Base-by-base conservation (phyloP, 768 basidiomycete species). In the Fibroporia radiculosa region DNA sequence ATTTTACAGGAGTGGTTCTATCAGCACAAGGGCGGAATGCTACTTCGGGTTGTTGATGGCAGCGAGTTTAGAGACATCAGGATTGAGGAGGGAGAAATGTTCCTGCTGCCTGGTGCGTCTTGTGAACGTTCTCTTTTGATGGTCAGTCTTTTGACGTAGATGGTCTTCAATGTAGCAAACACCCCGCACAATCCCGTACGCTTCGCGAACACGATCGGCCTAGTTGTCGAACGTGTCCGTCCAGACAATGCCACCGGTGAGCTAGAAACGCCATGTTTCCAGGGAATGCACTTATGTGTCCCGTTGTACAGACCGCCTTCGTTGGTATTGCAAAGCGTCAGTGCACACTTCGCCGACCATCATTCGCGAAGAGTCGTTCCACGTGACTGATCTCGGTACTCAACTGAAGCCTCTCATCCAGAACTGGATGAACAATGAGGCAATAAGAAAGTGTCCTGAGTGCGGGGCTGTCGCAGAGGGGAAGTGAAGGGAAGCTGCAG, bases 31-130 rank as follows among this genome's bases (percentile, higher is more conserved):
- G 95, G 95, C 2, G 79, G 75, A 2, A 97, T 98, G 93, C 68
- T 90, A 2, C 71, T 99, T 18, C 81, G 87, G 48, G 82, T 89
- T 1, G 83, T 96, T 13, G 88, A 91, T 39, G 87, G 78, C 6
- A 80, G 76, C 8, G 67, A 70, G 50, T 93, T 93, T 65, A 72
- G 74, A 58, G 95, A 98, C 61, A 86, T 97, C 38, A 68, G 67
- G 22, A 96, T 98, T 54, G 84, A 82, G 50, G 93, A 99, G 63
- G 93, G 93, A 37, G 92, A 93, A 48, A 97, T 97, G 93, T 97
- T 96, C 63, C 57, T 98, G 54, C 70, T 98, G 19, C 95, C 95
- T 39, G 87, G 95, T 90, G 74, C 58, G 11, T 23, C 28, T 39
- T 18, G 14, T 18, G 23, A 3, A n/a, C 18, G 23, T 34, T 13